Evolutionary conservation across 2,329 filamentous ascomycete genomes (phyloP).

Genomic region (Didymella arachidicola): DNA sequence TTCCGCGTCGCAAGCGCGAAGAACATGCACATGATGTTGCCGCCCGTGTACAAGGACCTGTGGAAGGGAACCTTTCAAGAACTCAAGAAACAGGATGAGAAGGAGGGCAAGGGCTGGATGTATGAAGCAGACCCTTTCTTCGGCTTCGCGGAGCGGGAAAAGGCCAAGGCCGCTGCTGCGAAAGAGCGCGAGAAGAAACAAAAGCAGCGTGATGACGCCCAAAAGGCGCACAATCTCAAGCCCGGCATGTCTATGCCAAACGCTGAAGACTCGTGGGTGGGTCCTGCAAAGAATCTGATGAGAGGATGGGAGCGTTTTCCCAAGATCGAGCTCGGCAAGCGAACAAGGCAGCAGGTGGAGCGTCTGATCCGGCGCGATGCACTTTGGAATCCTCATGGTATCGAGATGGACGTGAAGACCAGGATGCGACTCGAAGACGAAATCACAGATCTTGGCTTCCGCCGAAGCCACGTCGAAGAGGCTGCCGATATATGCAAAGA

Average conservation of each 20-base stretch:
- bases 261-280: constrained; percentile 41
- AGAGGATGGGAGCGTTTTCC: constrained; percentile 85
- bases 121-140: constrained; percentile 96
- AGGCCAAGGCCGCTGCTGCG: constrained; percentile 75
- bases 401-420: constrained; percentile 67
- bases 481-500: constrained; percentile 88
- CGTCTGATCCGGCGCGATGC: constrained; percentile 77
- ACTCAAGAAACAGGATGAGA: constrained; percentile 81
- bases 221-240: constrained; percentile 67
- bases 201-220: constrained; percentile 62
- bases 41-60: constrained; percentile 84
- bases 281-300: constrained; percentile 56
- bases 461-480: constrained; percentile 88
- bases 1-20: constrained; percentile 95
- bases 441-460: constrained; percentile 80
- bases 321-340: constrained; percentile 90
- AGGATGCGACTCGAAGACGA: constrained; percentile 73
- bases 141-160: constrained; percentile 78
- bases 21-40: constrained; percentile 93
- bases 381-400: constrained; percentile 84
- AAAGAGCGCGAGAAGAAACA: constrained; percentile 77
- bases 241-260: constrained; percentile 43
- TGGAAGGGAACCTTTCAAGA: constrained; percentile 89
- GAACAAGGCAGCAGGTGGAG: constrained; percentile 81
- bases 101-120: constrained; percentile 81